A percentile compares a stretch with the other conserved stretches of the same genome.
Conservation (phyloP, 129 eudicot species). For the Flaveria trinervia region DNA sequence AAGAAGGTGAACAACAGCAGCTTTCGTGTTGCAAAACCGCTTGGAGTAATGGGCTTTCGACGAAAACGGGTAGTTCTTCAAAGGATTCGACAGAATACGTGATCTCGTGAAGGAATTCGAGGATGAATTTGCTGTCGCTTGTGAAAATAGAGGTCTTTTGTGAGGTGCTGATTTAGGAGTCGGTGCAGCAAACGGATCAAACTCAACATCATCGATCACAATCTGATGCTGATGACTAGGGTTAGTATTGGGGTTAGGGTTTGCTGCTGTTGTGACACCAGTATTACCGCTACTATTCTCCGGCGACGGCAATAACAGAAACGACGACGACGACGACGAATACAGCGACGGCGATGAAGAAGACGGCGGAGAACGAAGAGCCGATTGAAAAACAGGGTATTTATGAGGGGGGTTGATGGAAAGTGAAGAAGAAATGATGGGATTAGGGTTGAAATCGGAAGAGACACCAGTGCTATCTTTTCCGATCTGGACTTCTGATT, state of each 20-base stretch:
- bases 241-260: slow-evolving; percentile 30
- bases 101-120: slow-evolving; percentile 45
- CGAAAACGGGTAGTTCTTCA: slow-evolving; percentile 45
- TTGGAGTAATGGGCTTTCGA: slow-evolving; percentile 32
- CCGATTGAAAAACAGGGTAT: slow-evolving; percentile 36
- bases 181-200: slow-evolving; percentile 34
- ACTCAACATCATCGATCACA: slow-evolving; percentile 35
- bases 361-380: slow-evolving; percentile 15
- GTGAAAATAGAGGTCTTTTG: slow-evolving; percentile 57
- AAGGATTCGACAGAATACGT: slow-evolving; percentile 51
- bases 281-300: slow-evolving; percentile 6
- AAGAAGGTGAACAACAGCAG: slow-evolving; percentile 41
- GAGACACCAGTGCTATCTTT: slow-evolving; percentile 96
- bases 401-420: slow-evolving; percentile 27
- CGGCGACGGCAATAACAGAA: slow-evolving; percentile 18
- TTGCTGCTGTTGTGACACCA: neutral
- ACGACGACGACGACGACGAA: slow-evolving; percentile 18
- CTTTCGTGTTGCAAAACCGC: slow-evolving; percentile 37
- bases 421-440: slow-evolving; percentile 30
- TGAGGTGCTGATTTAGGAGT: slow-evolving; percentile 58
- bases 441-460: slow-evolving; percentile 97
- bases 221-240: slow-evolving; percentile 39
- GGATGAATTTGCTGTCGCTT: slow-evolving; percentile 31
- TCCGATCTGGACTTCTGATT: slow-evolving; percentile 99
- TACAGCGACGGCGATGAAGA: slow-evolving; percentile 23